These are phyloP conservation scores for Salisapilia sapeloensis DNA, from an alignment of 352 stramenopile genomes.

Conservation along the genomic window DNA sequence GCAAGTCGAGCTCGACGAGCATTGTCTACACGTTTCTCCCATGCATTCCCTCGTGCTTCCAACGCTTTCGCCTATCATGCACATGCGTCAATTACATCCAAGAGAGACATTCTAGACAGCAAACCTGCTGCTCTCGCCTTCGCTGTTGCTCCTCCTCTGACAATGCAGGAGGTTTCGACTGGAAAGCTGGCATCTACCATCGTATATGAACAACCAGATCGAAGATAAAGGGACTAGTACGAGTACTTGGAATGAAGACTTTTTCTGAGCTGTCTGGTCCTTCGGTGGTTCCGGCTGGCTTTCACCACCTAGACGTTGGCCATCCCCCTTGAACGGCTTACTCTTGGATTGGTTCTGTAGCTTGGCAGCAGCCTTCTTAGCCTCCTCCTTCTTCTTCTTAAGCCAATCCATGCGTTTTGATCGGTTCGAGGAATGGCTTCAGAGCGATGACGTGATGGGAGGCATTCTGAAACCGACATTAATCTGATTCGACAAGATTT, in stretches of 20 bases:
- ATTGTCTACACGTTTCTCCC: slow-evolving; percentile 48
- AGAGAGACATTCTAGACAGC: slow-evolving; percentile 1
- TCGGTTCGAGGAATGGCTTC: too few relatives aligned
- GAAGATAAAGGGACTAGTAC: too few relatives aligned
- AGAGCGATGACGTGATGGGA: too few relatives aligned
- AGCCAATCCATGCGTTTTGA: slow-evolving; percentile 45
- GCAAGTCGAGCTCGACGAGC: slow-evolving; percentile 27
- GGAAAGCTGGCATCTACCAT: slow-evolving; percentile 20
- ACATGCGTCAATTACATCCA: neutral
- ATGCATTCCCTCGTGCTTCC: slow-evolving; percentile 34
- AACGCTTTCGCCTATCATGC: slow-evolving; percentile 23
- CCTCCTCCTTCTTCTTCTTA: slow-evolving; percentile 71
- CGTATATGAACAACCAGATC: neutral
- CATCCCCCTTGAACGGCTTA: slow-evolving; percentile 32
- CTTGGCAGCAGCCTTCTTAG: slow-evolving; percentile 50
- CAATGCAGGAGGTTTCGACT: slow-evolving; percentile 14
- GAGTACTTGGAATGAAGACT: slow-evolving; percentile 13
- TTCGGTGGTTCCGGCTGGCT: slow-evolving; percentile 2
- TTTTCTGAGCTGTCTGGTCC: slow-evolving; percentile 1
- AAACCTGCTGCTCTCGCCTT: slow-evolving; percentile 43
- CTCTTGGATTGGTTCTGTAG: slow-evolving; percentile 58
- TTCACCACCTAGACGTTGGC: slow-evolving; percentile 29
- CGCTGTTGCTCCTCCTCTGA: slow-evolving; percentile 33
- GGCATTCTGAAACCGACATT: too few relatives aligned
- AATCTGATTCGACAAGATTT: too few relatives aligned